Percentiles rank a stretch among this genome's conserved stretches.
Conservation (phyloP, 352 stramenopile genomes). For the Globisporangium nagaii region DNA sequence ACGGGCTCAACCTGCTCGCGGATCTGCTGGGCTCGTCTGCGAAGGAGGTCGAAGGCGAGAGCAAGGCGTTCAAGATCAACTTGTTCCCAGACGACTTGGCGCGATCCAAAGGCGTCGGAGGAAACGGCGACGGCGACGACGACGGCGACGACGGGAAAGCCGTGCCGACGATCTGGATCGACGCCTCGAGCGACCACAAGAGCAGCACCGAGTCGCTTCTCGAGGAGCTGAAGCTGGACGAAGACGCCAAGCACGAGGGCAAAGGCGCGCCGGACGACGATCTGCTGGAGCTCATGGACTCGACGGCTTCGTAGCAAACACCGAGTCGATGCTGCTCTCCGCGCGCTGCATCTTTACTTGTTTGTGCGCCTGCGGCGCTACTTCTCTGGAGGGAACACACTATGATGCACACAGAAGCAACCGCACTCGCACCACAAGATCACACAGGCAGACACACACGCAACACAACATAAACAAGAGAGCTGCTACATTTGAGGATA, state of each 20-base stretch:
- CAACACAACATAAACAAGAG: neutral
- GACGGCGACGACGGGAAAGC: conserved; percentile 59
- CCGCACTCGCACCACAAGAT: no score
- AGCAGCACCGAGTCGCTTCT: conserved; percentile 37
- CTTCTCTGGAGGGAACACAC: neutral
- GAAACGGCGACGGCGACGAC: conserved; percentile 26
- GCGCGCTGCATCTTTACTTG: neutral
- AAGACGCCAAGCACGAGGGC: conserved; percentile 34
- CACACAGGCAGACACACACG: neutral
- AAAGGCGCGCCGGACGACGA: conserved; percentile 56
- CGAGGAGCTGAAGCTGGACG: conserved; percentile 57
- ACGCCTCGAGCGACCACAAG: conserved; percentile 73
- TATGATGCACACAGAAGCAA: no score
- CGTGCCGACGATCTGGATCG: conserved; percentile 77
- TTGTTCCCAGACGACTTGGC: conserved; percentile 59
- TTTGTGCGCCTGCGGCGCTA: neutral
- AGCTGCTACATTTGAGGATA: conserved; percentile 9
- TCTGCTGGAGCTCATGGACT: conserved; percentile 87
- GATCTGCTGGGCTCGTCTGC: conserved; percentile 65
- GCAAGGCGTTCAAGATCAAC: conserved; percentile 69
- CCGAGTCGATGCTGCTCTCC: neutral
- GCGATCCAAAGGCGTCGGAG: conserved; percentile 23
- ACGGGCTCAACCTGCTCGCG: conserved; percentile 84
- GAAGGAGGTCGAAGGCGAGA: conserved; percentile 42
- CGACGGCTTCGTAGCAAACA: conserved; percentile 21